These are phyloP conservation scores for Aureobasidium sp. DNA, from an alignment of 2,329 filamentous ascomycete species.

Conservation along the genomic window DNA sequence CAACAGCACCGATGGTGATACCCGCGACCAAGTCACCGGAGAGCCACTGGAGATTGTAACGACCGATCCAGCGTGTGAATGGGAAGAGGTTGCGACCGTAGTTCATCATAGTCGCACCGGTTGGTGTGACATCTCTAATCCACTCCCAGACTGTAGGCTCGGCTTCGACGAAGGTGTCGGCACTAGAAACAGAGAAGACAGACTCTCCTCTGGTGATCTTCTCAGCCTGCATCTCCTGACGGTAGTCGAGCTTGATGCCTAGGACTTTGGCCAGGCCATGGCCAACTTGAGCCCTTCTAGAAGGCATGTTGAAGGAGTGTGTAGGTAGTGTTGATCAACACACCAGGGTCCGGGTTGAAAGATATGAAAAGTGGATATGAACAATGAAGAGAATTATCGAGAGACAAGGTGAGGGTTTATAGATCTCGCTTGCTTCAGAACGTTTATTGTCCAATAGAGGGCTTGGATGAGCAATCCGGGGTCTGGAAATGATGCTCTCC, in stretches of 20 bases:
- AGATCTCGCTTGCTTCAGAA: background rate
- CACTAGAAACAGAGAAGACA: constrained; percentile 63
- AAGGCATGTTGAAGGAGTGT: constrained; percentile 29
- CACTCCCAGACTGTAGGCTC: constrained; percentile 71
- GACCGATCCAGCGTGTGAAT: constrained; percentile 78
- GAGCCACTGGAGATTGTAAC: constrained; percentile 88
- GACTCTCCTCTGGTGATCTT: constrained; percentile 72
- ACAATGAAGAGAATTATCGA: background rate
- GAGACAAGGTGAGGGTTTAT: constrained; percentile 8
- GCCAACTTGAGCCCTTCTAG: constrained; percentile 53
- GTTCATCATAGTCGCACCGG: constrained; percentile 42
- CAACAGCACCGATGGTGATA: constrained; percentile 67
- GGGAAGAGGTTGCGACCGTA: constrained; percentile 76
- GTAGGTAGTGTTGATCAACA: background rate
- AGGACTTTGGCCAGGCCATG: constrained; percentile 70
- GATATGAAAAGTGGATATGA: background rate
- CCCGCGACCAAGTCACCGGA: constrained; percentile 83
- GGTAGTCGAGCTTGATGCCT: constrained; percentile 71
- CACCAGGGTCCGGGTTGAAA: background rate
- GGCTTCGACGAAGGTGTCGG: constrained; percentile 74
- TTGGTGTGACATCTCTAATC: constrained; percentile 58
- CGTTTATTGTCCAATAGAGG: constrained; percentile 8
- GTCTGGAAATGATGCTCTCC: constrained; percentile 6
- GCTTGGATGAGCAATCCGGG: constrained; percentile 11
- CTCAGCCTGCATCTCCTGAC: constrained; percentile 53